Conservation (phyloP, 2,329 filamentous ascomycete genomes). For the Ustilaginoidea virens region DNA sequence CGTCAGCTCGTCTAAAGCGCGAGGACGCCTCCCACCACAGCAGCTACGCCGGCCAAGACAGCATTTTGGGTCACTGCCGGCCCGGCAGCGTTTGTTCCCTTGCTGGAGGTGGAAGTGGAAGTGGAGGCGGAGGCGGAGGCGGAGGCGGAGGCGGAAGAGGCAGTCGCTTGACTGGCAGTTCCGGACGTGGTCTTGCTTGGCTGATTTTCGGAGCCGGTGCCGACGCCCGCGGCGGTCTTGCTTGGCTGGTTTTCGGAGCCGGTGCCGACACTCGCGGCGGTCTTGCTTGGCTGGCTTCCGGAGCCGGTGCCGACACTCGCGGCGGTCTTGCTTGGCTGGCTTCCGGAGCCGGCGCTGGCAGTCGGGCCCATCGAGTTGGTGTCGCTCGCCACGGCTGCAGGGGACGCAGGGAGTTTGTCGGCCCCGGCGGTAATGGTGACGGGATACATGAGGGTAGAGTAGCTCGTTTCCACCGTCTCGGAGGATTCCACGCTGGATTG, state of each 20-base stretch:
- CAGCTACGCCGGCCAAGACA: conserved; percentile 19
- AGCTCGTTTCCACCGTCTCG: conserved; percentile 6
- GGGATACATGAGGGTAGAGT: conserved; percentile 10
- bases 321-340: too few species aligned
- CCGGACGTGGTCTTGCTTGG: conserved; percentile 7
- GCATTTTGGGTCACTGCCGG: conserved; percentile 19
- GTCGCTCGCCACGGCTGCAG: conserved; percentile 4
- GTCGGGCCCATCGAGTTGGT: conserved; percentile 5
- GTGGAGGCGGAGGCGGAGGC: too few species aligned
- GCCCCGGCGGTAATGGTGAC: conserved; percentile 23
- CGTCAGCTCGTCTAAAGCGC: conserved; percentile 14
- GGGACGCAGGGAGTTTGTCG: conserved; percentile 16
- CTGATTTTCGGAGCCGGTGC: too few species aligned
- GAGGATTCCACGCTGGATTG: neutral
- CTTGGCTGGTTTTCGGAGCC: too few species aligned
- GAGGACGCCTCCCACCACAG: conserved; percentile 19
- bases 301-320: too few species aligned
- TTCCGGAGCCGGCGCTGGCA: conserved; percentile 4
- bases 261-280: too few species aligned
- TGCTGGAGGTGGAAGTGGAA: too few species aligned
- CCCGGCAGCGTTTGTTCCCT: conserved; percentile 15
- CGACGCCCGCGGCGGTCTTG: too few species aligned
- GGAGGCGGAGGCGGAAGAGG: too few species aligned
- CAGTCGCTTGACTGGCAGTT: too few species aligned
- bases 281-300: too few species aligned